These are phyloP conservation scores for Brassica carinata DNA, from an alignment of 345 rosid species.

Conservation along the genomic window DNA sequence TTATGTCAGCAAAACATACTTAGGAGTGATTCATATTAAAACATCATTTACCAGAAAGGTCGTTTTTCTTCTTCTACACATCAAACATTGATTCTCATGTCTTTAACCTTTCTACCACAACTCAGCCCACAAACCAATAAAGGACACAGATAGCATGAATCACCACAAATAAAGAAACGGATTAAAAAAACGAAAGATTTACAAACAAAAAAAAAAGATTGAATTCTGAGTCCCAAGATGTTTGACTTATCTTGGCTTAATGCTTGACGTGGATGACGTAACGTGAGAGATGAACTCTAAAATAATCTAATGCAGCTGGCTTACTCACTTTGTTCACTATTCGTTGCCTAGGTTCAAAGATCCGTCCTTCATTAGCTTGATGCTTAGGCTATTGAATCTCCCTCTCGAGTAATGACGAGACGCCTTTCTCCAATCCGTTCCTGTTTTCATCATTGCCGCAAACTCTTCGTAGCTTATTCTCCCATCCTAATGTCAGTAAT, in stretches of 20 bases:
- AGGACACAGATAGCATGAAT: constrained; percentile 22
- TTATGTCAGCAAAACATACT: background rate
- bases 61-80: constrained; percentile 32
- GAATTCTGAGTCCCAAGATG: constrained; percentile 28
- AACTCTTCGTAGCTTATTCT: constrained; percentile 95
- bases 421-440: constrained; percentile 99
- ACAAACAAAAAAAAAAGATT: constrained; percentile 30
- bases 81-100: constrained; percentile 32
- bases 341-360: constrained; percentile 82
- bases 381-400: constrained; percentile 95
- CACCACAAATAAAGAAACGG: constrained; percentile 12
- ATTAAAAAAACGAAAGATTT: constrained; percentile 31
- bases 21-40: constrained; percentile 22
- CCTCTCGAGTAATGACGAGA: constrained; percentile 99
- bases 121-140: constrained; percentile 35
- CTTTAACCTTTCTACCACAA: constrained; percentile 34
- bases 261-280: constrained; percentile 28
- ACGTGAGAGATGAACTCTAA: constrained; percentile 26
- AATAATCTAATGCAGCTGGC: constrained; percentile 20
- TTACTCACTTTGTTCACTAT: constrained; percentile 35
- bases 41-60: constrained; percentile 28
- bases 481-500: constrained; percentile 67
- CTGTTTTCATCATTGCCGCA: constrained; percentile 98
- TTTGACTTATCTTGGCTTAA: constrained; percentile 32
- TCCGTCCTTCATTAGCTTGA: constrained; percentile 95